phyloP scores from a whole-genome alignment of 208 protist genomes.

The Leishmania mexicana region DNA sequence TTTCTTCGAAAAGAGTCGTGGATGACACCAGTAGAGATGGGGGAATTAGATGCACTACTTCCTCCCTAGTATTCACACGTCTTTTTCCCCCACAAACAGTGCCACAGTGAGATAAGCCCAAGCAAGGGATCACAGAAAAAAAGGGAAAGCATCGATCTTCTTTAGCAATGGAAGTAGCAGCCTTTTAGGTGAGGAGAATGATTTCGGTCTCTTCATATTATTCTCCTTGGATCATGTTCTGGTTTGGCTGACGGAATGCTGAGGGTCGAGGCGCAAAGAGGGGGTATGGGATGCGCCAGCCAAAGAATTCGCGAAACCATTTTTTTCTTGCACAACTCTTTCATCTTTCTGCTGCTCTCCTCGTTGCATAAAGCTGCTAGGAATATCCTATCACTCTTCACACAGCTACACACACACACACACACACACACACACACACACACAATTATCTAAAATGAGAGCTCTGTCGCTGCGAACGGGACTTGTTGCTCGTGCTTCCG shows the following conservation, averaged over 20 bases:
- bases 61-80: conserved; percentile 42
- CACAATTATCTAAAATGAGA: conserved; percentile 19
- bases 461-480: conserved; percentile 26
- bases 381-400: not conserved
- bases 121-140: not conserved
- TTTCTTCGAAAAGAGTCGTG: conserved; percentile 77
- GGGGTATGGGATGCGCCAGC: not conserved
- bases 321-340: conserved; percentile 5
- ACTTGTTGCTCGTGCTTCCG: conserved; percentile 17
- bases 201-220: not conserved
- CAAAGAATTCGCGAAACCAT: not conserved
- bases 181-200: too few relatives aligned
- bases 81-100: conserved; percentile 7
- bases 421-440: not conserved
- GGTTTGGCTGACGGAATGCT: not conserved
- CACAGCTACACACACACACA: not conserved
- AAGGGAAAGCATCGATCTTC: not conserved
- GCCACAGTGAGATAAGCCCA: not conserved
- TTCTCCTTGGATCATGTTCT: not conserved
- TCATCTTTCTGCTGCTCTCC: conserved; percentile 1
- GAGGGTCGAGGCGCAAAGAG: not conserved
- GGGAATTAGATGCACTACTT: conserved; percentile 77
- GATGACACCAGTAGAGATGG: conserved; percentile 83
- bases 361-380: not conserved
- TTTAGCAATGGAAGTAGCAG: not conserved